These are phyloP conservation scores for Debaryomyces subglobosus DNA, from an alignment of 1,139 yeast genomes.

Conservation along the genomic window DNA sequence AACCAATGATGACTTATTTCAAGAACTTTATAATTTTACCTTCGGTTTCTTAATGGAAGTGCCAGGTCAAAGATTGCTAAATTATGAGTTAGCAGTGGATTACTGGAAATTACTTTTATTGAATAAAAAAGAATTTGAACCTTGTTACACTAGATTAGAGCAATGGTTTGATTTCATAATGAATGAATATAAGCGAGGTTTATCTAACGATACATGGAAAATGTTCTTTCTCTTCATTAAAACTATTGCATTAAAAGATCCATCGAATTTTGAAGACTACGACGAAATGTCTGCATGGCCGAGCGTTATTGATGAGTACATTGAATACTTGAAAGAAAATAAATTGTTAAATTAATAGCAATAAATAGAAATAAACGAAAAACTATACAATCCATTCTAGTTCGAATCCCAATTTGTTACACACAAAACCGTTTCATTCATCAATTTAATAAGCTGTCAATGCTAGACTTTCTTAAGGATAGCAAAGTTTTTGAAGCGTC, in stretches of 20 bases:
- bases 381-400: constrained; percentile 13
- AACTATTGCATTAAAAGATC: constrained; percentile 53
- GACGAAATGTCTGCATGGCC: constrained; percentile 94
- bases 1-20: constrained; percentile 45
- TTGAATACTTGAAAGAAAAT: constrained; percentile 56
- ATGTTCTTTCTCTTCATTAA: constrained; percentile 74
- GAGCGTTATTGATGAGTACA: constrained; percentile 78
- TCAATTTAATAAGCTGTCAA: constrained; percentile 44
- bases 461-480: constrained; percentile 47
- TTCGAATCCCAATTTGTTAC: constrained; percentile 15
- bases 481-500: constrained; percentile 48
- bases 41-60: constrained; percentile 68
- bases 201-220: constrained; percentile 80
- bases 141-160: constrained; percentile 30
- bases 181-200: constrained; percentile 41
- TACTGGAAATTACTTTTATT: constrained; percentile 75
- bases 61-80: constrained; percentile 58
- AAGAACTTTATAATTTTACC: constrained; percentile 66
- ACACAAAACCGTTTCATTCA: constrained; percentile 12
- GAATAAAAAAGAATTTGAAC: constrained; percentile 20
- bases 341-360: constrained; percentile 19
- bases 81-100: constrained; percentile 64
- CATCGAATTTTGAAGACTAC: constrained; percentile 51
- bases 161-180: constrained; percentile 57
- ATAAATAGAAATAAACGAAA: constrained; percentile 6